phyloP scores from a whole-genome alignment of 169 alveolate genomes.

The Cryptosporidium sp. region DNA sequence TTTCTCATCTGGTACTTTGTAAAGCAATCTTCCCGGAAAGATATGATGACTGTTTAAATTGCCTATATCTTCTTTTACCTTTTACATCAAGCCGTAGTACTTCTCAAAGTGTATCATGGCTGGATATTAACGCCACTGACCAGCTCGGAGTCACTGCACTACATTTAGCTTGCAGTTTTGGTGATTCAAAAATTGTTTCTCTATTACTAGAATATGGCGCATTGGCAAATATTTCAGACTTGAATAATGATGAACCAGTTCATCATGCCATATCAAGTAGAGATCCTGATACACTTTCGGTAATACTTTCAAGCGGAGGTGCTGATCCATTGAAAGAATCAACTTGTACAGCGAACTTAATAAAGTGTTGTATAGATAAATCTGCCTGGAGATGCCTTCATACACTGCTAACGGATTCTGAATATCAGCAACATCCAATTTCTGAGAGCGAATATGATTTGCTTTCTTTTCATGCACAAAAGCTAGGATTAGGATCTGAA shows the following conservation, averaged over 20 bases:
- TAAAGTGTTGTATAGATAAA: constrained; percentile 62
- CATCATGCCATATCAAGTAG: constrained; percentile 72
- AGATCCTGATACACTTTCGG: constrained; percentile 60
- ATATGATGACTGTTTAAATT: constrained; percentile 50
- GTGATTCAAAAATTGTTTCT: constrained; percentile 59
- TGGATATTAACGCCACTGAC: constrained; percentile 64
- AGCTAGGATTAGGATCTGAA: constrained; percentile 56
- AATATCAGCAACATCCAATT: constrained; percentile 72
- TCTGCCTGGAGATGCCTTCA: constrained; percentile 75
- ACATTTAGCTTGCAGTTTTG: constrained; percentile 66
- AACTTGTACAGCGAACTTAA: constrained; percentile 53
- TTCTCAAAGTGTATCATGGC: constrained; percentile 28
- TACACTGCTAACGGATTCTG: constrained; percentile 40
- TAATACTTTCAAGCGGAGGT: constrained; percentile 51
- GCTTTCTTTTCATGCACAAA: constrained; percentile 72
- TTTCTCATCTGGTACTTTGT: constrained; percentile 53
- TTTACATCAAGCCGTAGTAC: constrained; percentile 16
- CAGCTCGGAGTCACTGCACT: constrained; percentile 60
- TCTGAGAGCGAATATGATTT: constrained; percentile 73
- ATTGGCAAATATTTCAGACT: constrained; percentile 43
- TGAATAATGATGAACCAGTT: constrained; percentile 30
- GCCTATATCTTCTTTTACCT: constrained; percentile 38
- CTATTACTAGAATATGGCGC: constrained; percentile 65
- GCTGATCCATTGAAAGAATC: constrained; percentile 50
- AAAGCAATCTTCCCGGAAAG: constrained; percentile 58